Base-by-base conservation (phyloP, 352 stramenopile genomes). In the Phytophthora fragariaefolia region DNA sequence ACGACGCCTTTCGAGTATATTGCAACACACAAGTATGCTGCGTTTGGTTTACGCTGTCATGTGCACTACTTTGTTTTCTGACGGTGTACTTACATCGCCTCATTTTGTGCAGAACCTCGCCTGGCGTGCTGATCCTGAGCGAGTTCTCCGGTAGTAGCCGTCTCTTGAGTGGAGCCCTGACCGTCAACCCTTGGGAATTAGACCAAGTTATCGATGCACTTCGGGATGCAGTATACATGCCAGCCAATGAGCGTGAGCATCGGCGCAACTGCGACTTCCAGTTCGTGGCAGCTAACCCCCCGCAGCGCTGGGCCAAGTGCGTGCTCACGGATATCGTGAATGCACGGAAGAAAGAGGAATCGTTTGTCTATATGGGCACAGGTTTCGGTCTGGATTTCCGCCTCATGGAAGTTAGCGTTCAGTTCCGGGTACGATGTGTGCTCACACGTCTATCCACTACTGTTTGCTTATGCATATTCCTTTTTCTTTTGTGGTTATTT, bases 121-220 rank as follows among this genome's bases (percentile, higher is more conserved):
- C 86, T 6, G 96, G 97, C 8, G 79, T 98, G 2, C 76, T 98
- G 32, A 98, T 99, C 54, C 71, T 99, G n/a, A 99, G 95, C 63
- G 97, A 99, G 62, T 99, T 99, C 68, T 97, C 96, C 1, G 96
- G 90, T 22, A 98, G 91, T 63, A 98, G 95, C 56, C 85, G 97
- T 15, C 79, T 99, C 2, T 87, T 99, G 53, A 92, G 94, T 56
- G 97, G 98, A 3, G 94, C 96, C 4, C 57, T 99, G 17, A 97
- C 95, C 9, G 93, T 99, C 10, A 99, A 99, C 67, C 98, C 98
- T 1, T 99, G 97, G 97, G 97, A 99, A 69, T 65, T 97, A 2
- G 86, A 92, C 54, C 80, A 94, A 54, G 74, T 94, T 0, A 90
- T 90, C 28, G 79, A 92, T 17, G 76, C 79, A 3, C 72, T 94